Evolutionary conservation across 2,329 filamentous ascomycete genomes (phyloP).

Genomic region (Cyphellophora attinorum): DNA sequence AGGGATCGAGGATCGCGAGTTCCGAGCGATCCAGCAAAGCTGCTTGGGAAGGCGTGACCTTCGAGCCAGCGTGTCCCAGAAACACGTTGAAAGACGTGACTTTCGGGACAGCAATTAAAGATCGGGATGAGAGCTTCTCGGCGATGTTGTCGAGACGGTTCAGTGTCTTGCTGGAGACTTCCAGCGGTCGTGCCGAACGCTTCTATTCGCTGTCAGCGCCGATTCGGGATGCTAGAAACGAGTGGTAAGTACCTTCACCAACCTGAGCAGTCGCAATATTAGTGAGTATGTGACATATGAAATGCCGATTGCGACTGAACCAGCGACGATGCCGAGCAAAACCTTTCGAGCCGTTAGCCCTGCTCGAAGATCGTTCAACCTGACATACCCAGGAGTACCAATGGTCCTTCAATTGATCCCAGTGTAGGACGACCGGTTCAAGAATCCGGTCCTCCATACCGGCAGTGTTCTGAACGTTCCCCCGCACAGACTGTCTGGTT

Average conservation of each 20-base stretch:
- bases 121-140: not conserved
- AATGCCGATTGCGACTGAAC: not conserved
- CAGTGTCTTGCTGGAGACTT: not conserved
- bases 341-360: not conserved
- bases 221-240: not conserved
- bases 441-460: constrained; percentile 1
- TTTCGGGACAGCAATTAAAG: constrained; percentile 17
- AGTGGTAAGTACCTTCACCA: not conserved
- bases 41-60: constrained; percentile 23
- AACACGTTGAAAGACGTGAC: constrained; percentile 30
- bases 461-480: too few species aligned
- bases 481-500: too few species aligned
- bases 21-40: constrained; percentile 34
- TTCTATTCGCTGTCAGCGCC: not conserved
- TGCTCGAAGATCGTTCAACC: too few species aligned
- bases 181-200: not conserved
- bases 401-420: not conserved
- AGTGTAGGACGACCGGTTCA: not conserved
- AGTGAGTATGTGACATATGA: not conserved
- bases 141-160: not conserved
- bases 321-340: not conserved
- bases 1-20: constrained; percentile 34
- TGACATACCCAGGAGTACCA: not conserved
- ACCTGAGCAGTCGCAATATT: not conserved
- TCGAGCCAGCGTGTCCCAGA: constrained; percentile 28